Percentiles rank a stretch among this genome's conserved stretches.
Evolutionary conservation across 2,329 filamentous ascomycete species (phyloP).

Genomic region (Aspergillus proliferans): DNA sequence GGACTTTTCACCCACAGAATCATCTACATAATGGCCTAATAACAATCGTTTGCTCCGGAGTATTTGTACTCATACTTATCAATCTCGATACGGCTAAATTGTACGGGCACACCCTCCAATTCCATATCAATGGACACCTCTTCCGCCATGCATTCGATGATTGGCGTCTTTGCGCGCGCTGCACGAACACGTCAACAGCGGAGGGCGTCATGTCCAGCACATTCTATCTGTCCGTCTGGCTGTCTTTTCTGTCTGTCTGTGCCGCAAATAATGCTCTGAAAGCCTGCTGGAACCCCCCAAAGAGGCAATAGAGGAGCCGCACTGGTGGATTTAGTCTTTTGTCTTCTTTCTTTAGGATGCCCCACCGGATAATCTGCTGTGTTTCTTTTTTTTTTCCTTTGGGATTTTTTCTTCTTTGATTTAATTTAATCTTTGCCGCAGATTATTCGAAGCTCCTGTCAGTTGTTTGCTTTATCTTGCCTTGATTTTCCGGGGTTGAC

Average conservation of each 20-base stretch:
- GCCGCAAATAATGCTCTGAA: not conserved
- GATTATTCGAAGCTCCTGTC: not conserved
- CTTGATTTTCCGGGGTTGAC: not conserved
- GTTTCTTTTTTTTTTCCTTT: not conserved
- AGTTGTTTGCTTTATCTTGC: not conserved
- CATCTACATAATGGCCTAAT: not conserved
- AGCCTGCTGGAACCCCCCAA: not conserved
- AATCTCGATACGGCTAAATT: not conserved
- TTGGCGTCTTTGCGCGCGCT: conserved; percentile 13
- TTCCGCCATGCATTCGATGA: conserved; percentile 11
- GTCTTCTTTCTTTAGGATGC: not conserved
- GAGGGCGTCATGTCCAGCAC: conserved; percentile 9
- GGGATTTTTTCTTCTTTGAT: not conserved
- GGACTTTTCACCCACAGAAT: not conserved
- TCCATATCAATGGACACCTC: not conserved
- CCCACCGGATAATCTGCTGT: not conserved
- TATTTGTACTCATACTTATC: too few species aligned
- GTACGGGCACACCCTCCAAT: not conserved
- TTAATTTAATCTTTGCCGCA: not conserved
- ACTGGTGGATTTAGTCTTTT: not conserved
- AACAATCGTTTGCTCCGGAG: not conserved
- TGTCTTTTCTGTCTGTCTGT: conserved; percentile 4
- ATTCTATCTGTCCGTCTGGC: not conserved
- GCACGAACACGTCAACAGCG: conserved; percentile 25
- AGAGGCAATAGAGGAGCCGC: not conserved